Evolutionary conservation across 345 rosid genomes (phyloP), one percentile per base, ranked within the genome.

Genomic region (Triadica sebifera): DNA sequence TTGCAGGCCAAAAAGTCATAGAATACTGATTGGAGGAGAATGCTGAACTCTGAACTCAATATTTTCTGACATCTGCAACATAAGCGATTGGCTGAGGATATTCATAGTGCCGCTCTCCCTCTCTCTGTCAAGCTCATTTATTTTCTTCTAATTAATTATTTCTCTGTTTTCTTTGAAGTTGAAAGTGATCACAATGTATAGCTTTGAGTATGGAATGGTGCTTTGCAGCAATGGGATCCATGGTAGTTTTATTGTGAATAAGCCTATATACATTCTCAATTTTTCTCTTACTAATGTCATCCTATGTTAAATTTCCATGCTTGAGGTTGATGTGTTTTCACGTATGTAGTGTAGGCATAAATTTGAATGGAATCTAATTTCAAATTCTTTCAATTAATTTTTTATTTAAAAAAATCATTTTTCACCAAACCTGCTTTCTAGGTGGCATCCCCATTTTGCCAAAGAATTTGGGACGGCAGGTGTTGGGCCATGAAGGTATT

Each of bases 1-100:
- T 11, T 81, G 87, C 87, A 87, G 91, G 69, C 78, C 67, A 86
- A 85, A 78, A 84, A 77, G 73, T n/a, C 57, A 56, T 79, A 83
- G 65, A 34, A 19, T 29, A 29, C 34, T 13, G 6, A 37, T 37
- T 39, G 67, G 47, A 8, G 67, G 45, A 62, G 66, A 29, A 3
- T 55, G 16, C 57, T 25, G 73, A 66, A 45, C 34, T 20, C 5
- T 46, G 4, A 49, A 46, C 69, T 4, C 8, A 17, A 41, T 5
- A 3, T 49, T 65, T 74, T 66, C 52, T 20, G n/a, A n/a, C 73
- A 8, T 12, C 58, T 37, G 25, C 55, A 3, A 67, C 46, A 52
- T 17, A 17, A 29, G 19, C 57, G 29, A 75, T 66, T 66, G 37
- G 25, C 51, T 16, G 41, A 72, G 73, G 25, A 29, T 65, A 22